Evolutionary conservation across 106 monocot genomes (phyloP), one percentile per base, ranked within the genome.

Genomic region (Ottelia alismoides): DNA sequence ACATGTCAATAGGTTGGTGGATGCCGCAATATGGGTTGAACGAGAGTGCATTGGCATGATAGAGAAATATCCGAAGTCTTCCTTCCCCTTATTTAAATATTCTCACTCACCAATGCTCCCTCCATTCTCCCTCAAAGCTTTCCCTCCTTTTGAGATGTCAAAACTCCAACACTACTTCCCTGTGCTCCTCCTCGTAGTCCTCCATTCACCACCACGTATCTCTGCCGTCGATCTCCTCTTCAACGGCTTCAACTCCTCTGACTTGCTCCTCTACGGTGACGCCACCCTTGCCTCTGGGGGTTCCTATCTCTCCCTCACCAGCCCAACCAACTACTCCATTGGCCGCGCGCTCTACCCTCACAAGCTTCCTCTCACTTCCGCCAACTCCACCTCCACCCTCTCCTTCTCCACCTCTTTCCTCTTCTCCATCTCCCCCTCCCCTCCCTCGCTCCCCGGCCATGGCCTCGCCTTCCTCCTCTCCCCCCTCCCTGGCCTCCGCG

Each of bases 281-380:
- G 68, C 68, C 49, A 52, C 51, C 44, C 31, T 68, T 26, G 65
- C 54, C 27, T 3, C 18, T 0, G n/a, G n/a, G n/a, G n/a, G n/a
- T n/a, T n/a, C n/a, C 45, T 52, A 49, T 44, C 58, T 68, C 59
- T 68, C 68, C 51, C 52, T 68, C 31, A 53, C 68, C 35, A 27
- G 43, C 35, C 0, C 12, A 31, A 43, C 59, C 28, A 20, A 18
- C 44, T 60, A 60, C 68, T 52, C 68, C 35, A 27, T 68, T 44
- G 68, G 68, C 52, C 68, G 68, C 51, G 68, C 68, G 2, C 68
- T 68, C 21, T 18, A 47, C 57, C 31, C 20, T 21, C 0, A 30
- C 32, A 57, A 22, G 31, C 23, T 57, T n/a, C n/a, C n/a, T 2
- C 11, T 27, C 18, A 23, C 51, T 24, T 51, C 24, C 51, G 2